Evolutionary conservation across 768 basidiomycete species (phyloP).

Genomic region (Mycena metata): DNA sequence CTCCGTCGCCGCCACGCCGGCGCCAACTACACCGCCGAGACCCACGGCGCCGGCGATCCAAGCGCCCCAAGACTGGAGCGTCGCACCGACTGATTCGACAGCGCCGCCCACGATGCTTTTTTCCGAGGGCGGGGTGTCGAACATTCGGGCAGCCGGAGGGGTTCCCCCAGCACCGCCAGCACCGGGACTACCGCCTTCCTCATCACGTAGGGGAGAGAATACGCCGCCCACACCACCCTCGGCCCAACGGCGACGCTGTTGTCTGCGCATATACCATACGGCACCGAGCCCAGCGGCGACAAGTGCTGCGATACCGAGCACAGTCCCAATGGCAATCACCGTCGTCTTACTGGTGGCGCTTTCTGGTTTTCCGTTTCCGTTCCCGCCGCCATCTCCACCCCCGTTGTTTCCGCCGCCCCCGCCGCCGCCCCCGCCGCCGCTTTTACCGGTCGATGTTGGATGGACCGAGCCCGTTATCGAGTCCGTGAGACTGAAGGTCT

Average conservation of each 20-base stretch:
- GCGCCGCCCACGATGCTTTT: conserved; percentile 39
- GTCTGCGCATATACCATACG: conserved; percentile 62
- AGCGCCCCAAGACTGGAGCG: conserved; percentile 26
- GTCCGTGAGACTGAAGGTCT: conserved; percentile 16
- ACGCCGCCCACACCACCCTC: conserved; percentile 35
- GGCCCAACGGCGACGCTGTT: conserved; percentile 28
- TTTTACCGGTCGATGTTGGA: conserved; percentile 34
- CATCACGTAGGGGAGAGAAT: conserved; percentile 39
- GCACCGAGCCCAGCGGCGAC: conserved; percentile 56
- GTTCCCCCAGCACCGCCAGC: conserved; percentile 46
- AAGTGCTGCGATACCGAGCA: conserved; percentile 72
- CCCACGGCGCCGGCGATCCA: conserved; percentile 35
- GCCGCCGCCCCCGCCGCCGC: conserved; percentile 22
- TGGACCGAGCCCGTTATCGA: conserved; percentile 33
- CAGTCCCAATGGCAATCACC: conserved; percentile 72
- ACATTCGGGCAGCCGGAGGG: conserved; percentile 46
- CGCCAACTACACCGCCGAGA: conserved; percentile 42
- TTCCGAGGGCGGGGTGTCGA: conserved; percentile 25
- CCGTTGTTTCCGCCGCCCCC: conserved; percentile 23
- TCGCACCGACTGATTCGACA: conserved; percentile 38
- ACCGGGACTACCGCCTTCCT: conserved; percentile 45
- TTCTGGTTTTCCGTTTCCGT: conserved; percentile 21
- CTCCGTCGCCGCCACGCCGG: conserved; percentile 52
- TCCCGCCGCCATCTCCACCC: conserved; percentile 42
- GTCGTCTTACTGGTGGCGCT: conserved; percentile 45